phyloP scores from a whole-genome alignment of 2,329 filamentous ascomycete genomes.

The Aspergillus pseudoviridinutans region DNA sequence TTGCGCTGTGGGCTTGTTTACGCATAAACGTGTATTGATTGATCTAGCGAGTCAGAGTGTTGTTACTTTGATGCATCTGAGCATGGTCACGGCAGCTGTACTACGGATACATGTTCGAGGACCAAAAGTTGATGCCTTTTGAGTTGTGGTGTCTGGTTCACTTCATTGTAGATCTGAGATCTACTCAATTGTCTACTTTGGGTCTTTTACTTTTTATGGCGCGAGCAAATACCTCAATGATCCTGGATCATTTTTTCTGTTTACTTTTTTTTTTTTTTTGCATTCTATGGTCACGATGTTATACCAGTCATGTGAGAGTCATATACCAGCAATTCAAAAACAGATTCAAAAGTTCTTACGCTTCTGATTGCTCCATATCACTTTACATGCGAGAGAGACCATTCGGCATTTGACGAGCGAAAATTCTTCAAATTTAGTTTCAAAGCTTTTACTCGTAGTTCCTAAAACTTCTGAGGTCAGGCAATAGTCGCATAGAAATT shows the following conservation, averaged over 20 bases:
- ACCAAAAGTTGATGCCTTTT: slow-evolving; percentile 16
- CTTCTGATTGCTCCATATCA: neutral
- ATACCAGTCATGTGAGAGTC: neutral
- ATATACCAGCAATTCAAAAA: neutral
- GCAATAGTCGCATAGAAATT: neutral
- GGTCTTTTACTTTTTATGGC: neutral
- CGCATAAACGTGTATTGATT: slow-evolving; percentile 10
- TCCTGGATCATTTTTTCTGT: neutral
- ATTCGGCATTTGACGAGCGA: no score
- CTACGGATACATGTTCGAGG: neutral
- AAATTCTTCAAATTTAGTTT: no score
- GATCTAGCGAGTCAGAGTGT: neutral
- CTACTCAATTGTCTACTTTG: neutral
- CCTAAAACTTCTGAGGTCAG: neutral
- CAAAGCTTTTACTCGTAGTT: neutral
- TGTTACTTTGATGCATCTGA: neutral
- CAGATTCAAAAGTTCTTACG: neutral
- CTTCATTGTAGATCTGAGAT: neutral
- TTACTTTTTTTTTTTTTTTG: slow-evolving; percentile 4
- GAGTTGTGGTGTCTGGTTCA: slow-evolving; percentile 4
- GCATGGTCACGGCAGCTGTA: neutral
- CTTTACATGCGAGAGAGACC: no score
- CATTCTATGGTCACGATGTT: slow-evolving; percentile 4
- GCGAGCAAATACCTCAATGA: neutral
- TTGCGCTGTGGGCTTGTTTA: slow-evolving; percentile 1